Conservation (phyloP, 2,329 filamentous ascomycete species). For the Lasiodiplodia hormozganensis region DNA sequence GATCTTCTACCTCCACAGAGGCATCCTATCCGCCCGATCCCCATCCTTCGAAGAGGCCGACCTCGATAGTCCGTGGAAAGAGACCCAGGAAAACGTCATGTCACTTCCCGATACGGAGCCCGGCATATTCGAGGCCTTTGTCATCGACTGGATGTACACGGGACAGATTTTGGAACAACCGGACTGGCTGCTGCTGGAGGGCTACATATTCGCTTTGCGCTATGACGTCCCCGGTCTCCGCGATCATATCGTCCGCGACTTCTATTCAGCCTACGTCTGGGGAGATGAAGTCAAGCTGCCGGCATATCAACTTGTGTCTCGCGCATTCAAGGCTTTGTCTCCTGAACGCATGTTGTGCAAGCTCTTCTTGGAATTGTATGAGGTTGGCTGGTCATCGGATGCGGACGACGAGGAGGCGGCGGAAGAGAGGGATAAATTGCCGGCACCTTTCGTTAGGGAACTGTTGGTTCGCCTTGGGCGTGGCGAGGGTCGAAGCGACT, state of each 20-base stretch:
- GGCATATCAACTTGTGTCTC: neutral
- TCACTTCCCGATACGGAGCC: neutral
- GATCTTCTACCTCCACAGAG: neutral
- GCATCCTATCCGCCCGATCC: neutral
- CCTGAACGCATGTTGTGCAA: neutral
- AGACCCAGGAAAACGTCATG: neutral
- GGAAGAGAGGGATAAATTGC: neutral
- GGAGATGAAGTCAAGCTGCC: neutral
- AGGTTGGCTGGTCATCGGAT: neutral
- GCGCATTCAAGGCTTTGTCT: neutral
- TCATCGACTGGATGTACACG: conserved; percentile 6
- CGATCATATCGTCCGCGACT: neutral
- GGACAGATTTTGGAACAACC: neutral
- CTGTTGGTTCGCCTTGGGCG: neutral
- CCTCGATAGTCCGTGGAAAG: neutral
- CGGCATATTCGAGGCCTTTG: neutral
- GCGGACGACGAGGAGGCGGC: neutral
- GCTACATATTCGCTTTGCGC: conserved; percentile 13
- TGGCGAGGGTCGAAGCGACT: neutral
- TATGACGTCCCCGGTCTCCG: conserved; percentile 11
- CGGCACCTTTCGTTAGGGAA: neutral
- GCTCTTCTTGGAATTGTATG: neutral
- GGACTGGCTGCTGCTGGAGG: neutral
- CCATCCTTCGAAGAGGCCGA: neutral
- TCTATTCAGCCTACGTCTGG: neutral